Evolutionary conservation across 805 yeast species (phyloP), one percentile per base, ranked within the genome.

Genomic region (Metschnikowia noctiluminum): DNA sequence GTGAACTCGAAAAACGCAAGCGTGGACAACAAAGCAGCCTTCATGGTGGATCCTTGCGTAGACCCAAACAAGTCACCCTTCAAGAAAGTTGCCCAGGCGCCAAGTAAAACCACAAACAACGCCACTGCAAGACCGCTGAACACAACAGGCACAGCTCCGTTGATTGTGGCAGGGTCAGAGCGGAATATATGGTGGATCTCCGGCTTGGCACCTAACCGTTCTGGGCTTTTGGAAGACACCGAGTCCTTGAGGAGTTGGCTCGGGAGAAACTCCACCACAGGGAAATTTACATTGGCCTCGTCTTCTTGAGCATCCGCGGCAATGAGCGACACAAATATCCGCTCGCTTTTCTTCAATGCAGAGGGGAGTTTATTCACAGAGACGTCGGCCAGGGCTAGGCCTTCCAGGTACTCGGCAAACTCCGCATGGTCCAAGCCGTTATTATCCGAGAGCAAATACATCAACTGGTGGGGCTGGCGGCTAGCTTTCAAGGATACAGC

Each of bases 141-240:
- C 0, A 74, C 55, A 9, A 74, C 53, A 2, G 91, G 84, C 26
- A 86, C 54, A 2, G 73, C 51, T 8, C 80, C 66, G 47, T 78
- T 69, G 11, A 80, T 82, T 34, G 83, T 79, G 32, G 65, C 65
- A 16, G 82, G 80, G n/a, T 77, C 78, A 4, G 66, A 62, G 47
- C 73, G 74, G 70, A 89, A 89, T 35, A 67, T 62, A 64, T 87
- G 89, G 54, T 64, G 65, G 54, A 89, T 85, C 65, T 85, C 90
- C 2, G 83, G 79, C 61, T 75, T 64, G 12, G 76, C 63, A 2
- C 77, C 85, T 48, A 75, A 65, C 55, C 77, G 69, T n/a, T 53
- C 40, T 21, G 75, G 54, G 49, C 60, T 53, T 16, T 47, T 46
- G 53, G 65, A 63, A 16, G 56, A 54, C 31, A 64, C 56, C 13